Conservation (phyloP, 2,329 filamentous ascomycete genomes). For the Colletotrichum falcatum region DNA sequence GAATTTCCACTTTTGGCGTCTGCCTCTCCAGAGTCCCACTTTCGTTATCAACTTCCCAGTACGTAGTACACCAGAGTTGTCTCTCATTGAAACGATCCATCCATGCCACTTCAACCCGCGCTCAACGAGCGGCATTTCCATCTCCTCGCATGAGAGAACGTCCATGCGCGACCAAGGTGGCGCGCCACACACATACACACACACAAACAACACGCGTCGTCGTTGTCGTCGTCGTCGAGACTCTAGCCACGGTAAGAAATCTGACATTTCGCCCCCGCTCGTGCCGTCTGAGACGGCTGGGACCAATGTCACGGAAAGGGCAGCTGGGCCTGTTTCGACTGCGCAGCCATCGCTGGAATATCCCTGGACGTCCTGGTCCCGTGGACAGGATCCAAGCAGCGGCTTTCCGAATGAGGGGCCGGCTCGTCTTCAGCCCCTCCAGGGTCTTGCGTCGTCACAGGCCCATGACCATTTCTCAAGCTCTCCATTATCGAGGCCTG, state of each 20-base stretch:
- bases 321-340: slow-evolving; percentile 28
- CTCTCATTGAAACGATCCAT: slow-evolving; percentile 13
- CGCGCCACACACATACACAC: background rate
- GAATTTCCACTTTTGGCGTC: slow-evolving; percentile 24
- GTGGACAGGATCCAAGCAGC: slow-evolving; percentile 28
- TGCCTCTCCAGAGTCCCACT: slow-evolving; percentile 23
- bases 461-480: slow-evolving; percentile 13
- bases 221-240: background rate
- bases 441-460: slow-evolving; percentile 15
- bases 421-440: slow-evolving; percentile 6
- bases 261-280: slow-evolving; percentile 18
- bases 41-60: slow-evolving; percentile 33
- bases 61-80: slow-evolving; percentile 14
- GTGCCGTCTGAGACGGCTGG: slow-evolving; percentile 18
- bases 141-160: background rate
- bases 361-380: slow-evolving; percentile 26
- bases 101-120: background rate
- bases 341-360: slow-evolving; percentile 33
- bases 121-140: background rate
- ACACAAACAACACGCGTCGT: background rate
- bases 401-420: slow-evolving; percentile 17
- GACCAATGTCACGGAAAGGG: slow-evolving; percentile 19
- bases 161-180: slow-evolving; percentile 2
- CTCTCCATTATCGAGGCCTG: slow-evolving; percentile 3
- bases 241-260: background rate